Evolutionary conservation across 106 monocot genomes (phyloP), one percentile per base, ranked within the genome.

Genomic region (Chionographis japonica): DNA sequence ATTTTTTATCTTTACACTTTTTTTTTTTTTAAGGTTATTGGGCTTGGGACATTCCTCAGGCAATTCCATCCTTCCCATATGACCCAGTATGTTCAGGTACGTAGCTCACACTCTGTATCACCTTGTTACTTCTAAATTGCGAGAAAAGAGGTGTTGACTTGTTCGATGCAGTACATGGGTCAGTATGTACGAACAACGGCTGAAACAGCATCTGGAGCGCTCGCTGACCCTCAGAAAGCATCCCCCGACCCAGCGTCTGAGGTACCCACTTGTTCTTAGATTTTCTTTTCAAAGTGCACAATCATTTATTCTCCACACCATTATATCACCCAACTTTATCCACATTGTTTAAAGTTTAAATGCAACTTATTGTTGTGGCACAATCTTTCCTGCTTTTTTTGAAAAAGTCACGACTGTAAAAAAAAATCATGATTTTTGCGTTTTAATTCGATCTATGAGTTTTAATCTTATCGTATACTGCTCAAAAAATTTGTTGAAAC

Each of bases 41-140:
- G 86, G 56, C 74, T 86, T 36, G 81, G 81, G 13, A 86, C 86
- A 61, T 67, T 86, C n/a, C 78, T 86, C 19, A 65, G 58, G 17
- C 86, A 86, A 52, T 86, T 82, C 66, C 58, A 78, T 75, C 66
- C 78, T 79, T 68, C n/a, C 39, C 56, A 68, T 58, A 72, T 69
- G 58, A 68, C 40, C 27, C 73, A 78, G 63, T 86, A 86, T 64
- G 56, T 78, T 64, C 78, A 79, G 82, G 86, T 86, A 67, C 0
- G 12, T 63, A 17, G 12, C n/a, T 53, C 8, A 59, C 15, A 8
- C 3, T 70, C 3, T 9, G 4, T 39, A 6, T 41, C 50, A n/a
- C 58, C 37, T 6, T 12, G 4, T 20, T 27, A 2, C 37, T 49
- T 18, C 27, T 66, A 36, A 2, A 50, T 66, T 42, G 52, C 11